Evolutionary conservation across 345 rosid species (phyloP), one percentile per base, ranked within the genome.

Genomic region (Odontarrhena argentea): DNA sequence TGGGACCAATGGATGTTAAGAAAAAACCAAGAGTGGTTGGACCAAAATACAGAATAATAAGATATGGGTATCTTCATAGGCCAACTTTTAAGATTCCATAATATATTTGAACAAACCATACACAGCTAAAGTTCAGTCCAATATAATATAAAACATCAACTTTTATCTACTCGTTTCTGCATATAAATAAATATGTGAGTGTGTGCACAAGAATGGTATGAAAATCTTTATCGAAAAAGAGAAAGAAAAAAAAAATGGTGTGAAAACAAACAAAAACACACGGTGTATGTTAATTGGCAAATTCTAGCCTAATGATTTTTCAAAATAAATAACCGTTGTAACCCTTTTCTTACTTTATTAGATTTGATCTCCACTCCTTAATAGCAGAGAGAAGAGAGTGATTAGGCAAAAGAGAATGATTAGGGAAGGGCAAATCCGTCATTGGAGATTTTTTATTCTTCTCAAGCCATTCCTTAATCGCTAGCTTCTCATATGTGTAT

Each of bases 341-440:
- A 32, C 36, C 3, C 3, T 9, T 42, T 0, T 2, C 32, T 60
- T 51, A 65, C 26, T 43, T 51, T 22, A 51, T 35, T 51, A 43
- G 11, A 42, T 67, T 53, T 38, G 92, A 86, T 68, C 82, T 87
- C 96, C 96, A 87, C 67, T 83, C 88, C 67, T 49, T 52, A 32
- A 92, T 86, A 2, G 96, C 96, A 25, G 86, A 81, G 32, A 84
- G 77, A 52, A 92, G 84, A 3, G 87, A 69, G 53, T 86, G 85
- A 70, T 87, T 92, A 55, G 96, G 92, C 38, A 86, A 51, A 41
- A 92, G 86, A 60, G 80, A 68, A 71, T 83, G 79, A 47, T 75
- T 74, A 7, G 87, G 74, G 67, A 92, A 66, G 0, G 79, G 74
- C 68, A 81, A 60, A 50, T 83, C 83, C 8, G 96, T 87, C 81